Evolutionary conservation across 208 protist species (phyloP).

Genomic region (Trypanosoma conorhini): DNA sequence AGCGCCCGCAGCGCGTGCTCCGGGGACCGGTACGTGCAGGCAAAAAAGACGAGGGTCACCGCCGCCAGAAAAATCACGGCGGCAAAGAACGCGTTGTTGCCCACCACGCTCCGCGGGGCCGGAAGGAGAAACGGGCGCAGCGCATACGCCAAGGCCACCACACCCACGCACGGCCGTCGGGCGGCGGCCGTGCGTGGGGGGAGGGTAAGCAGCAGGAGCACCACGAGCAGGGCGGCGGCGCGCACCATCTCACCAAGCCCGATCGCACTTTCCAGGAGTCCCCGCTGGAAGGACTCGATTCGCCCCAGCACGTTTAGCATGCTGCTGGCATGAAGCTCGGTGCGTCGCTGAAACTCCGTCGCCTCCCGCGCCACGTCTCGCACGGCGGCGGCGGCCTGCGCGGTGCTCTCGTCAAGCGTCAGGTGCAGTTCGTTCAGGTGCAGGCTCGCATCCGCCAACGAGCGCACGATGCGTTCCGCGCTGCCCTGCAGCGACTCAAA

Average conservation of each 20-base stretch:
- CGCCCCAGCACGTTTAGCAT: conserved; percentile 47
- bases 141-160: conserved; percentile 34
- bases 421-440: conserved; percentile 14
- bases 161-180: conserved; percentile 45
- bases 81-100: conserved; percentile 33
- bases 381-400: conserved; percentile 15
- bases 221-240: conserved; percentile 16
- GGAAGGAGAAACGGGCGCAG: conserved; percentile 38
- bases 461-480: conserved; percentile 30
- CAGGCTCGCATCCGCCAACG: conserved; percentile 32
- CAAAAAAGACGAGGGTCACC: conserved; percentile 22
- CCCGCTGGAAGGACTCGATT: conserved; percentile 50
- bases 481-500: conserved; percentile 37
- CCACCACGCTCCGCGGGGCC: conserved; percentile 5
- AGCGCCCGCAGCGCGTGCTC: conserved; percentile 31
- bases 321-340: conserved; percentile 50
- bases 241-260: conserved; percentile 30
- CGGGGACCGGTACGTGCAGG: conserved; percentile 29
- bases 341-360: conserved; percentile 36
- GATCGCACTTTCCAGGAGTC: conserved; percentile 36
- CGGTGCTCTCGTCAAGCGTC: conserved; percentile 19
- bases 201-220: conserved; percentile 42
- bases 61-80: conserved; percentile 22
- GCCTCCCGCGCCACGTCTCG: conserved; percentile 27
- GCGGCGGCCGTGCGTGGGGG: conserved; percentile 47